Conservation (phyloP, 2,329 filamentous ascomycete species). For the Plectosphaerella cucumerina region DNA sequence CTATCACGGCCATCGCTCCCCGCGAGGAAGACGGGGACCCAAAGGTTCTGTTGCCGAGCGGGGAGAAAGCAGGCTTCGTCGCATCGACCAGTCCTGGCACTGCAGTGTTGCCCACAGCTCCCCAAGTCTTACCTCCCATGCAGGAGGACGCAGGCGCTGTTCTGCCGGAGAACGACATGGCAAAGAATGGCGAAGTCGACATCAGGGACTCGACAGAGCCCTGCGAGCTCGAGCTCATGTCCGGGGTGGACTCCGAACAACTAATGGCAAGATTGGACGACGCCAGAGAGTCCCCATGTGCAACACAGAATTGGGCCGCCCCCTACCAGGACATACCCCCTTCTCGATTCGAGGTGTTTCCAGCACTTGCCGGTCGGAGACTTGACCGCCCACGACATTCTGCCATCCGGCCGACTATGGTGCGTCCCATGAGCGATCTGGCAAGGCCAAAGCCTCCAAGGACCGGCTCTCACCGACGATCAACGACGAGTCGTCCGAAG, state of each 20-base stretch:
- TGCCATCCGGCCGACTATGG: conserved; percentile 31
- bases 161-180: too few relatives aligned
- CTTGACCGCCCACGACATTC: conserved; percentile 39
- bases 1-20: conserved; percentile 80
- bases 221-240: too few relatives aligned
- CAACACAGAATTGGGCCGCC: conserved; percentile 34
- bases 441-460: conserved; percentile 34
- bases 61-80: too few relatives aligned
- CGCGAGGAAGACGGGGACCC: conserved; percentile 66
- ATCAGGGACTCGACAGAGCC: conserved; percentile 26
- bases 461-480: conserved; percentile 18
- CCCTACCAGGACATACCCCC: conserved; percentile 59
- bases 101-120: too few relatives aligned
- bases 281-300: too few relatives aligned
- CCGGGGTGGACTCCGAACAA: too few relatives aligned
- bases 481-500: conserved; percentile 31
- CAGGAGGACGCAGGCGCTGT: too few relatives aligned
- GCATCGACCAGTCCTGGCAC: too few relatives aligned
- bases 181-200: too few relatives aligned
- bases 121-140: too few relatives aligned
- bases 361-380: conserved; percentile 50
- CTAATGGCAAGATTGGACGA: conserved; percentile 7
- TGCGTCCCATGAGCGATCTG: conserved; percentile 28
- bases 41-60: conserved; percentile 19
- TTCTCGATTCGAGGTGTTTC: conserved; percentile 74